phyloP scores from a whole-genome alignment of 2,329 filamentous ascomycete species.

The Penicillium aurantiogriseum region DNA sequence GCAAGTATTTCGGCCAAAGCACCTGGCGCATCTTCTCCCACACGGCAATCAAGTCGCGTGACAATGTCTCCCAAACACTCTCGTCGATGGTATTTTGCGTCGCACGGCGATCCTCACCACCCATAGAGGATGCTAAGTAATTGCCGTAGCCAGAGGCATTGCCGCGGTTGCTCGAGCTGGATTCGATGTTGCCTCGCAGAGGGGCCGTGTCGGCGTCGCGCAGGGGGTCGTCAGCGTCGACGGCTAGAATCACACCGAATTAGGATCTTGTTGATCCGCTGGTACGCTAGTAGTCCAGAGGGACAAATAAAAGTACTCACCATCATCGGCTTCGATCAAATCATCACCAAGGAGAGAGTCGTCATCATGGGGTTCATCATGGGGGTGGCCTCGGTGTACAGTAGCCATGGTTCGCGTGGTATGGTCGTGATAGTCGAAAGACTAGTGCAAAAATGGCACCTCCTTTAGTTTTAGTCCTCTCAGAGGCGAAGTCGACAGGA shows the following conservation, averaged over 20 bases:
- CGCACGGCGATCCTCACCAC: constrained; percentile 87
- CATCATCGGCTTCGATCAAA: constrained; percentile 76
- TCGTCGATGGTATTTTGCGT: constrained; percentile 95
- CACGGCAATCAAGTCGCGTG: constrained; percentile 83
- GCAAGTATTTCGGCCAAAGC: constrained; percentile 89
- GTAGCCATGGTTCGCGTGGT: constrained; percentile 34
- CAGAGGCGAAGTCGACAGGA: constrained; percentile 7
- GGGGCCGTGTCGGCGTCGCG: constrained; percentile 68
- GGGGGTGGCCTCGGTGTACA: constrained; percentile 45
- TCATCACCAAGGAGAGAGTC: constrained; percentile 66
- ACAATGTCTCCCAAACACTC: constrained; percentile 94
- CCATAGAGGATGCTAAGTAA: constrained; percentile 85
- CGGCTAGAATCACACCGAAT: constrained; percentile 52
- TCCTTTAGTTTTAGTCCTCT: constrained; percentile 2
- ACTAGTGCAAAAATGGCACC: constrained; percentile 17
- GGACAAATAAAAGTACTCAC: constrained; percentile 44
- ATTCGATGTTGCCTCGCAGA: constrained; percentile 78
- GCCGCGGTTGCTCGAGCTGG: constrained; percentile 48
- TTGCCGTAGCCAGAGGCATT: constrained; percentile 64
- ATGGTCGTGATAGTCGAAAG: constrained; percentile 2
- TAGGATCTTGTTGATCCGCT: neutral
- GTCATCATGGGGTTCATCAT: constrained; percentile 61
- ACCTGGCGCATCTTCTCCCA: constrained; percentile 99
- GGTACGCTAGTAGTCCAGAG: neutral
- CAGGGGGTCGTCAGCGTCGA: constrained; percentile 90